Base-by-base conservation (phyloP, 1,284 basidiomycete genomes). In the Rhodofomes roseus region DNA sequence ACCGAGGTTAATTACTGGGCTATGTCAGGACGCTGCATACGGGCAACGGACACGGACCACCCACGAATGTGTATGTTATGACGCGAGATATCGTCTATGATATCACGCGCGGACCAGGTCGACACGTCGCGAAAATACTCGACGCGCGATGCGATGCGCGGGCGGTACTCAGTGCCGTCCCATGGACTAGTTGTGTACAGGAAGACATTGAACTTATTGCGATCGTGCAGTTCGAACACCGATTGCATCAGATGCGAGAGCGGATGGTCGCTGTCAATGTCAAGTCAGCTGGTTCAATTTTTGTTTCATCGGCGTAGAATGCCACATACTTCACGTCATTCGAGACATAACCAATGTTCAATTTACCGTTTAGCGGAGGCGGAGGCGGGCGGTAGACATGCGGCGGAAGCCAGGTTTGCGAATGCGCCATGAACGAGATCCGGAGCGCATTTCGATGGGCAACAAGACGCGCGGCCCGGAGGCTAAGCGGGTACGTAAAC, bases 191-290 rank as follows among this genome's bases (percentile, higher is more conserved):
- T 84, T 7, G 84, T 83, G 65, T 87, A 87, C 39, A 81, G 74
- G 63, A 74, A 80, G 3, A 86, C 70, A 40, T 77, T 76, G 70
- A 86, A 84, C 9, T 69, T 70, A 36, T 69, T 62, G 20, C 64
- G 70, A 65, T 84, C 74, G 65, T 87, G 85, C 57, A 84, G 74
- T 11, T 75, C 71, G 65, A 87, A 87, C 29, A 83, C 81, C 7
- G 80, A 83, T 66, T 83, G 82, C 82, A 86, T 85, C 53, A 86
- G 73, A 63, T 87, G 85, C 16, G 84, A 79, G 25, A 87, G 74
- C 9, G 85, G 85, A 63, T 87, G 85, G 61, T 87, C 83, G 62
- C 79, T 81, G 58, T 18, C 36, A 29, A 8, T 4, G 18, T 14
- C 14, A 40, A 31, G 50, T 60, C 44, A 62, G 51, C 25, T 11